These are phyloP conservation scores for Neoconidiobolus thromboides DNA, from an alignment of 371 early-diverging fungal species.

Conservation along the genomic window DNA sequence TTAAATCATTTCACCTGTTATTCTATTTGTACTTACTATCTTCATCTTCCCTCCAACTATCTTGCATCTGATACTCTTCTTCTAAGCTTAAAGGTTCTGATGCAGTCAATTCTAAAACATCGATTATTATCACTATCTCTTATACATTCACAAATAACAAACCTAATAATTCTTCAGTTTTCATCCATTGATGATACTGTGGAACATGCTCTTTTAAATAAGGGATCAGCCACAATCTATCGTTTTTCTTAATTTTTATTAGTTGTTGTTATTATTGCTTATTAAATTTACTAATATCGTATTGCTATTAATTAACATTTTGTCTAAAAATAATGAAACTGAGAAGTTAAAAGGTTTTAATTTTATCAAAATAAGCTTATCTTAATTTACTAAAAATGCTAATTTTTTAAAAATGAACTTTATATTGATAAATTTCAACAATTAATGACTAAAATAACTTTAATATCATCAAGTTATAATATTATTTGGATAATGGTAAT, in stretches of 20 bases:
- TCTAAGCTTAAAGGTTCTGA: constrained; percentile 79
- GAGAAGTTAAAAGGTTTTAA: too few species aligned
- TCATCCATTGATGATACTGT: constrained; percentile 87
- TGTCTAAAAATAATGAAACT: too few species aligned
- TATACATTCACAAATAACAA: not conserved
- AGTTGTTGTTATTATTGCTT: not conserved
- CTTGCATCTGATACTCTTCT: constrained; percentile 88
- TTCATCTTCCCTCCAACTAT: constrained; percentile 64
- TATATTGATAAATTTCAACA: too few species aligned
- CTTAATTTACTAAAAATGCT: too few species aligned
- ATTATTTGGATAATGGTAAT: not conserved
- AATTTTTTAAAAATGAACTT: too few species aligned
- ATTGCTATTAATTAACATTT: not conserved
- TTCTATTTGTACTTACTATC: constrained; percentile 29
- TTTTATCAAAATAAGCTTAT: too few species aligned
- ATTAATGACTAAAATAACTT: too few species aligned
- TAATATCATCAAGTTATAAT: too few species aligned
- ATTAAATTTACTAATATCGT: not conserved
- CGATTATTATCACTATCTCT: too few species aligned
- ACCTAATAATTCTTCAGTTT: constrained; percentile 63
- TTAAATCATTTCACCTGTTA: not conserved
- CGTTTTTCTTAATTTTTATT: constrained; percentile 28
- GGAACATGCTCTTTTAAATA: constrained; percentile 69
- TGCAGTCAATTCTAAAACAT: constrained; percentile 63
- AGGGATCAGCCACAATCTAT: constrained; percentile 54